These are phyloP conservation scores for Metschnikowia drakensbergensis DNA, from an alignment of 805 yeast genomes.

Conservation along the genomic window DNA sequence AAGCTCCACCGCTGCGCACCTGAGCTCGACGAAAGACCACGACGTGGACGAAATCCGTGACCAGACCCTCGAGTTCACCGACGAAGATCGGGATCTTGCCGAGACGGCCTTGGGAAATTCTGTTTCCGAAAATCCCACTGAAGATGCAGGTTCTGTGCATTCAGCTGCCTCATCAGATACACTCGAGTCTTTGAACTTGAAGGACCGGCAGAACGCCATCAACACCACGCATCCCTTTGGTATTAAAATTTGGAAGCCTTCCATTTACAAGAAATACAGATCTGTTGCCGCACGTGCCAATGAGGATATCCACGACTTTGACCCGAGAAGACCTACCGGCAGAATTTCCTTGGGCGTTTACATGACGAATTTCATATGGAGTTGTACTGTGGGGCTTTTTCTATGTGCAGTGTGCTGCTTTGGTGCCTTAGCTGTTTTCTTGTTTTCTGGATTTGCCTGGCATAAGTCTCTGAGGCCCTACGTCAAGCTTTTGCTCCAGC, in stretches of 20 bases:
- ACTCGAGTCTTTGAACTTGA: slow-evolving; percentile 76
- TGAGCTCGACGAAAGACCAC: background rate
- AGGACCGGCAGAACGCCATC: slow-evolving; percentile 94
- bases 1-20: background rate
- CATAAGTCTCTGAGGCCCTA: slow-evolving; percentile 56
- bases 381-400: slow-evolving; percentile 64
- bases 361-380: slow-evolving; percentile 71
- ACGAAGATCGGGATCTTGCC: background rate
- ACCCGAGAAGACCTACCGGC: slow-evolving; percentile 40
- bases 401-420: slow-evolving; percentile 51
- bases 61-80: slow-evolving; percentile 7
- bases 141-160: slow-evolving; percentile 24
- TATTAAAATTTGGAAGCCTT: slow-evolving; percentile 98
- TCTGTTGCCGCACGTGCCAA: slow-evolving; percentile 90
- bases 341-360: slow-evolving; percentile 59
- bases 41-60: slow-evolving; percentile 8
- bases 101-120: slow-evolving; percentile 14
- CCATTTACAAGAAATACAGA: slow-evolving; percentile 86
- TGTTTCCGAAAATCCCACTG: slow-evolving; percentile 11
- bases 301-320: slow-evolving; percentile 84
- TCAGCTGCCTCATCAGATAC: slow-evolving; percentile 44
- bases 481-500: slow-evolving; percentile 52
- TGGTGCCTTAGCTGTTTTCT: slow-evolving; percentile 45
- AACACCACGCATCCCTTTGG: slow-evolving; percentile 97
- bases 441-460: slow-evolving; percentile 39